phyloP scores from a whole-genome alignment of 2,329 filamentous ascomycete genomes.

The Paecilomyces sp. region DNA sequence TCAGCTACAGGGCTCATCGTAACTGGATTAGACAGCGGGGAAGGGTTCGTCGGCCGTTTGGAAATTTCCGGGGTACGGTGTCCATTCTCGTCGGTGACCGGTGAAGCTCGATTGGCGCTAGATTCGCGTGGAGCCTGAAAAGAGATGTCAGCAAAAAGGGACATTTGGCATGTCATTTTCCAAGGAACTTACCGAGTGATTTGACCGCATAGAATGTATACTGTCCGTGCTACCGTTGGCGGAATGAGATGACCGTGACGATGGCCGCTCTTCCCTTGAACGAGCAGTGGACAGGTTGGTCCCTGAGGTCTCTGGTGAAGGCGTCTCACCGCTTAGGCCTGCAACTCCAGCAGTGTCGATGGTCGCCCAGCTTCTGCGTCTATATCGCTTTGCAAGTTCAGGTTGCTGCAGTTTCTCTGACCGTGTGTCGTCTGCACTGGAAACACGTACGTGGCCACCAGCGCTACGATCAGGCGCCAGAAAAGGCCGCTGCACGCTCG shows the following conservation, averaged over 20 bases:
- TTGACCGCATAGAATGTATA: conserved; percentile 43
- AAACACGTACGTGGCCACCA: conserved; percentile 50
- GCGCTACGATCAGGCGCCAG: conserved; percentile 26
- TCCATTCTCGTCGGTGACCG: conserved; percentile 4
- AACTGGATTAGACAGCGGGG: conserved; percentile 66
- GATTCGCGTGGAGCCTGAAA: neutral
- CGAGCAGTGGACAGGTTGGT: conserved; percentile 27
- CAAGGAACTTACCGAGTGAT: conserved; percentile 18
- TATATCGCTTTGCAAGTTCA: conserved; percentile 68
- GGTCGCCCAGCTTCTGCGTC: conserved; percentile 75
- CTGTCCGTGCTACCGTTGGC: conserved; percentile 57
- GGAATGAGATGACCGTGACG: conserved; percentile 32
- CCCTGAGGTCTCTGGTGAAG: conserved; percentile 25
- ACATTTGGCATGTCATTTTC: neutral
- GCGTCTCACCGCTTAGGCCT: conserved; percentile 25
- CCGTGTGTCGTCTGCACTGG: conserved; percentile 63
- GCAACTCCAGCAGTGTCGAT: conserved; percentile 41
- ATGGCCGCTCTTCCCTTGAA: conserved; percentile 17
- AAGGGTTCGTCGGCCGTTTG: conserved; percentile 61
- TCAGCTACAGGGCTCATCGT: conserved; percentile 51
- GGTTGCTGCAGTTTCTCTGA: conserved; percentile 41
- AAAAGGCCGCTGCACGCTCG: conserved; percentile 20
- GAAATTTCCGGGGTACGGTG: conserved; percentile 56
- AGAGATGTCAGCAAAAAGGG: neutral
- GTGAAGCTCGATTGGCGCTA: neutral